Evolutionary conservation across 108 stramenopile genomes (phyloP).

Genomic region (Nannochloropsis gaditana): DNA sequence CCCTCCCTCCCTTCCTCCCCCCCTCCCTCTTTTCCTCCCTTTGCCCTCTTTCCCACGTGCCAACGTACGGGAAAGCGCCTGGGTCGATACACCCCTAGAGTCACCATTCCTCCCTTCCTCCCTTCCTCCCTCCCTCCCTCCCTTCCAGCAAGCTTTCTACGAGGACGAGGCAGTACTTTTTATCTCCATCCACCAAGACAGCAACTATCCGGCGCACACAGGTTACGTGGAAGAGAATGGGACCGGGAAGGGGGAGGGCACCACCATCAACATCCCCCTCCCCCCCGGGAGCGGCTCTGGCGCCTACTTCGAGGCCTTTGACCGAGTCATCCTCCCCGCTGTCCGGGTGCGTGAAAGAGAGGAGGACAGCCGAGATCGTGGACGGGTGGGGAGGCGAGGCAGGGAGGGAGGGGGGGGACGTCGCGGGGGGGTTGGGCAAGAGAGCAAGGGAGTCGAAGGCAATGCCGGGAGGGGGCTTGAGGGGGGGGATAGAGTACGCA

Average conservation of each 20-base stretch:
- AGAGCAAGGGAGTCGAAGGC: too few relatives aligned
- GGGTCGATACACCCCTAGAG: neutral
- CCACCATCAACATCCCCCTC: slow-evolving; percentile 58
- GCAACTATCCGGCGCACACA: slow-evolving; percentile 47
- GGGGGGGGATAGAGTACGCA: too few relatives aligned
- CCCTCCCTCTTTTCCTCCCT: neutral
- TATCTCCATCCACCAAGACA: slow-evolving; percentile 50
- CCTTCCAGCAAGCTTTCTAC: slow-evolving; percentile 42
- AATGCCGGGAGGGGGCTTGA: too few relatives aligned
- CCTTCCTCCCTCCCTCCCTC: neutral
- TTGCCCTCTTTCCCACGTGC: neutral
- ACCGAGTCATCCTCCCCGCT: slow-evolving; percentile 53
- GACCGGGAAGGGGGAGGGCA: slow-evolving; percentile 25
- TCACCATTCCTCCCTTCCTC: neutral
- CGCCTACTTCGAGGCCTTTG: slow-evolving; percentile 54
- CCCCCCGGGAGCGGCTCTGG: slow-evolving; percentile 56
- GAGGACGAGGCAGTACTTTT: slow-evolving; percentile 44
- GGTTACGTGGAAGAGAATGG: slow-evolving; percentile 53
- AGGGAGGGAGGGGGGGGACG: neutral
- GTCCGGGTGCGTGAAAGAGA: slow-evolving; percentile 20
- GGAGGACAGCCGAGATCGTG: neutral
- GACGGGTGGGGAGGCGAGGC: neutral
- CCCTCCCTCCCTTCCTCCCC: neutral
- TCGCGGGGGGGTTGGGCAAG: too few relatives aligned
- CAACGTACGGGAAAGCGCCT: neutral